Evolutionary conservation across 257 asterid species (phyloP), one percentile per base, ranked within the genome.

Genomic region (Orobanche coerulescens): DNA sequence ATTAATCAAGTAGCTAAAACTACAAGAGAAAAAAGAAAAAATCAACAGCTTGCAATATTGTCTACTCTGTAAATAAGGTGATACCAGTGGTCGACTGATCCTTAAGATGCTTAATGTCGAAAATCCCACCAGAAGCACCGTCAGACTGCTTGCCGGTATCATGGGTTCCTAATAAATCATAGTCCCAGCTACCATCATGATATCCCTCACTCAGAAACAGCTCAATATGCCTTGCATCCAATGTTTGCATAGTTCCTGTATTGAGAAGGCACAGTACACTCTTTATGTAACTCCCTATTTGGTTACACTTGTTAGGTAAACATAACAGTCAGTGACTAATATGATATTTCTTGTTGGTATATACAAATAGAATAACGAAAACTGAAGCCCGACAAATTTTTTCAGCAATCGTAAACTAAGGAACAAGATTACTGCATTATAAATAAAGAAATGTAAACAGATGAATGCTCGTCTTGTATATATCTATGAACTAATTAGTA

Each of bases 161-260:
- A 62, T 77, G 81, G 30, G 91, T 68, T 66, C 93, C 96, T 58
- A 86, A 15, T 61, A 76, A 52, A 61, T 78, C 80, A 37, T 84
- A 93, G 2, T 82, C 79, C 98, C 98, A 93, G 75, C 78, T 81
- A 52, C 95, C 95, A 63, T 78, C 71, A 40, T 64, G 75, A 76
- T 70, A 93, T 46, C 75, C 97, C 67, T 81, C 84, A 42, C 58
- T 64, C 62, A 86, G 77, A 73, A 93, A 89, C 71, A 93, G 88
- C 53, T 86, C 98, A 56, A 84, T 79, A 44, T 93, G 97, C 77
- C 98, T 84, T 62, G 95, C 92, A 66, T 93, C 98, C 78, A 93
- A 61, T 54, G 86, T 84, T 71, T 89, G 97, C 98, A 93, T 93
- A 2, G 97, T 93, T 80, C 98, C 98, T 93, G 91, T 59, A 50